Evolutionary conservation across 2,329 filamentous ascomycete species (phyloP).

Genomic region (Verticillium zaregamsianum): DNA sequence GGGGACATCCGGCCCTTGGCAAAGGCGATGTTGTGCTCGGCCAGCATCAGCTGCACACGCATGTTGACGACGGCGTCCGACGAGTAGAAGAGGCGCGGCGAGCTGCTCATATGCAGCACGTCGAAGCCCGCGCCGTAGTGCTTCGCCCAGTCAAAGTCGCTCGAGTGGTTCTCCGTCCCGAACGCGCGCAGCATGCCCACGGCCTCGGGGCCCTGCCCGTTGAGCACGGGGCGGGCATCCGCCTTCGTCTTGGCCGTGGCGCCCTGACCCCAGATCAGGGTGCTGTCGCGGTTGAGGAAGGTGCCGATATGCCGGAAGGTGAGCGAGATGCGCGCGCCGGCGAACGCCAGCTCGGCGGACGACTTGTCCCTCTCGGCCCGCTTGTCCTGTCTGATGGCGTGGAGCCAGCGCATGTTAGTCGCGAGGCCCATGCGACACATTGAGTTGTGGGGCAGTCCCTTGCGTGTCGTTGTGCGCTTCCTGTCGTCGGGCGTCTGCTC

Average conservation of each 20-base stretch:
- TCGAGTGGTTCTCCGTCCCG: conserved; percentile 74
- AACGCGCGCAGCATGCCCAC: conserved; percentile 73
- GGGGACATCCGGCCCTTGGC: conserved; percentile 39
- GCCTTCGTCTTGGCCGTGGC: conserved; percentile 64
- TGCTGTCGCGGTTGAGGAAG: conserved; percentile 63
- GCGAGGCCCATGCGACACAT: conserved; percentile 75
- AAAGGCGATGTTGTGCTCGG: conserved; percentile 41
- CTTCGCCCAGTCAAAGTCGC: conserved; percentile 68
- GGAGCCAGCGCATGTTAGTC: conserved; percentile 85
- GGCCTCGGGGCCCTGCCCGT: conserved; percentile 63
- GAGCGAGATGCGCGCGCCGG: conserved; percentile 78
- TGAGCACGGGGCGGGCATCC: conserved; percentile 60
- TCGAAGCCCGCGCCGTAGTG: conserved; percentile 81
- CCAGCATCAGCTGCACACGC: conserved; percentile 46
- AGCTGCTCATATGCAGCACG: conserved; percentile 62
- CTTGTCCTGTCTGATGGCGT: conserved; percentile 88
- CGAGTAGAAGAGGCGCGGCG: conserved; percentile 47
- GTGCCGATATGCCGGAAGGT: conserved; percentile 91
- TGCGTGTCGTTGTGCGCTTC: conserved; percentile 59
- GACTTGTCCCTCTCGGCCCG: conserved; percentile 64
- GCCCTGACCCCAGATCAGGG: conserved; percentile 86
- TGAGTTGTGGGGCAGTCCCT: conserved; percentile 81
- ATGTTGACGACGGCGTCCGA: conserved; percentile 42
- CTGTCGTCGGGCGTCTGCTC: conserved; percentile 8
- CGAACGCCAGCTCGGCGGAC: conserved; percentile 64